Evolutionary conservation across 2,329 filamentous ascomycete species (phyloP).

Genomic region (Exophiala viscosa): DNA sequence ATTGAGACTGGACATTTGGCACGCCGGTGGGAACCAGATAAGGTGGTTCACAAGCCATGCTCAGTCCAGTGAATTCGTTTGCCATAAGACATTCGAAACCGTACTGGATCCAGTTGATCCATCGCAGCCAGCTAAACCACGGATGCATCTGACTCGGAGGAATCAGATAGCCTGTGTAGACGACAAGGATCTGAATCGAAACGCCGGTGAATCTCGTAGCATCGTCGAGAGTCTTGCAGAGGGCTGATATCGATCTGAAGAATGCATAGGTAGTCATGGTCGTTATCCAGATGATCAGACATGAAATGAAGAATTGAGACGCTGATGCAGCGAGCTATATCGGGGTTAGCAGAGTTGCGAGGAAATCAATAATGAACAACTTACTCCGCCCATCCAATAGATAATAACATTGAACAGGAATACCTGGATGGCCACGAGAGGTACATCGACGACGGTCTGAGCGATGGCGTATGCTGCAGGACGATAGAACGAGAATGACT

Average conservation of each 20-base stretch:
- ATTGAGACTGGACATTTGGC: slow-evolving; percentile 43
- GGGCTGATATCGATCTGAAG: slow-evolving; percentile 48
- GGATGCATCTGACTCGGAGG: slow-evolving; percentile 59
- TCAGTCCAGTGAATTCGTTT: slow-evolving; percentile 64
- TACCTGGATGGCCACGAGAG: slow-evolving; percentile 57
- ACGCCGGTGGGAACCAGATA: slow-evolving; percentile 53
- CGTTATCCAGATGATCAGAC: slow-evolving; percentile 52
- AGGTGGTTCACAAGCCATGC: slow-evolving; percentile 53
- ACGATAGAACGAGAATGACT: slow-evolving; percentile 66
- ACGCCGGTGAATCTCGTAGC: slow-evolving; percentile 50
- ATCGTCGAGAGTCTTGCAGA: slow-evolving; percentile 49
- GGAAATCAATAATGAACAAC: not conserved
- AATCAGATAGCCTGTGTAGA: slow-evolving; percentile 65
- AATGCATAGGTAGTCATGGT: slow-evolving; percentile 56
- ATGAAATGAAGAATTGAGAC: slow-evolving; percentile 60
- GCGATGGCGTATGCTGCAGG: slow-evolving; percentile 58
- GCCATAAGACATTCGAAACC: slow-evolving; percentile 65
- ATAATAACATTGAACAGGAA: slow-evolving; percentile 58
- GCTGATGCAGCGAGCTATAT: slow-evolving; percentile 48
- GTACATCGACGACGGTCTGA: slow-evolving; percentile 56
- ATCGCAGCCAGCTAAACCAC: slow-evolving; percentile 62
- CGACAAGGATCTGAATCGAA: slow-evolving; percentile 50
- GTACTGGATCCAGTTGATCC: slow-evolving; percentile 66
- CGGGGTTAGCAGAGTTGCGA: not conserved
- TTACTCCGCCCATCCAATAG: slow-evolving; percentile 56